phyloP scores from a whole-genome alignment of 176 grass and related monocot genomes.

The Triticum aestivum region DNA sequence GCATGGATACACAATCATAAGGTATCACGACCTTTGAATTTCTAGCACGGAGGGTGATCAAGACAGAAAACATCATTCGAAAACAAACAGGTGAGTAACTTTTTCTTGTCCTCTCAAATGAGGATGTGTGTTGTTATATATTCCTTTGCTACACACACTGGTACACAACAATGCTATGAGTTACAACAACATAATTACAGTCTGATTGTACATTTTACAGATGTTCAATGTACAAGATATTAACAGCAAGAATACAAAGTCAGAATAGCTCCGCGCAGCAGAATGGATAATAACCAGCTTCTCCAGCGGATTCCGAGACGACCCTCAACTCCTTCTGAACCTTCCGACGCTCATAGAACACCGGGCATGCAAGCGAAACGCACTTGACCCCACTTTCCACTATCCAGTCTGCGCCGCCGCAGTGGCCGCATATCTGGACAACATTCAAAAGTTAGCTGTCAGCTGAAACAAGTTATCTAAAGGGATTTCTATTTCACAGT shows the following conservation, averaged over 20 bases:
- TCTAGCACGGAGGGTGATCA: neutral
- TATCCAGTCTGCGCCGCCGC: conserved; percentile 71
- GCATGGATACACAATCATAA: neutral
- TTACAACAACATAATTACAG: conserved; percentile 48
- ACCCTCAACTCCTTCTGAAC: conserved; percentile 58
- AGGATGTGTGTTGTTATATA: neutral
- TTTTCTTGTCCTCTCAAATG: neutral
- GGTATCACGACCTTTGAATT: neutral
- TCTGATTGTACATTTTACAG: conserved; percentile 25
- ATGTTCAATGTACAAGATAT: conserved; percentile 30
- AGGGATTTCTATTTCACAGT: neutral
- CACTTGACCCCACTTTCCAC: conserved; percentile 75
- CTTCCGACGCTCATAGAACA: conserved; percentile 86
- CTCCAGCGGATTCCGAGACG: conserved; percentile 46
- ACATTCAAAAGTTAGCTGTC: conserved; percentile 3
- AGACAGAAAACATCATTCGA: neutral
- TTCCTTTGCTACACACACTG: neutral
- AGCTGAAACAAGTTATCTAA: conserved; percentile 3
- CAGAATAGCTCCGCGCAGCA: conserved; percentile 67
- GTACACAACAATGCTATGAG: conserved; percentile 32
- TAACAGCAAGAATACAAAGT: conserved; percentile 16
- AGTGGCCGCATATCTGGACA: conserved; percentile 75
- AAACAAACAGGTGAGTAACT: neutral
- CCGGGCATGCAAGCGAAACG: conserved; percentile 79
- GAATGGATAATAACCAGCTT: conserved; percentile 63